These are phyloP conservation scores for Wickerhamiella allomyrinae DNA, from an alignment of 805 yeast genomes.

Conservation along the genomic window DNA sequence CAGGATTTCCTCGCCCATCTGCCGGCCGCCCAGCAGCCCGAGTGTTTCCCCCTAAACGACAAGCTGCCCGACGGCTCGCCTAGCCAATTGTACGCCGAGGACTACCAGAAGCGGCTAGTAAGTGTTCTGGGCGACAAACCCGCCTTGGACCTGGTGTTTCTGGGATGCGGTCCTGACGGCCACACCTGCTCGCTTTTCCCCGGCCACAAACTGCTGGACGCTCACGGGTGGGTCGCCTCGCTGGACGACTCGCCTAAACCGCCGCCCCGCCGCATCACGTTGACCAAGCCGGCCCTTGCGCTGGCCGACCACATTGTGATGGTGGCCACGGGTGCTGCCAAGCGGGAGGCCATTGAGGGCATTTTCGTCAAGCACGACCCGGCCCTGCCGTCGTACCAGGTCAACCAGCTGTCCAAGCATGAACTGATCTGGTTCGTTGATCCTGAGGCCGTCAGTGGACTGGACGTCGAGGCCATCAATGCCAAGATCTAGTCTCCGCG, in stretches of 20 bases:
- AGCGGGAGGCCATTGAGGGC: slow-evolving; percentile 55
- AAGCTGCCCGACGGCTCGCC: slow-evolving; percentile 42
- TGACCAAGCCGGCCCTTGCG: slow-evolving; percentile 65
- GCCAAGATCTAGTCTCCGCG: slow-evolving; percentile 1
- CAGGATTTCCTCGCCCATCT: slow-evolving; percentile 39
- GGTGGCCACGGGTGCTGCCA: slow-evolving; percentile 81
- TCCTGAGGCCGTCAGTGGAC: slow-evolving; percentile 55
- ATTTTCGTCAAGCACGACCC: slow-evolving; percentile 39
- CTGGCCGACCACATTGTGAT: slow-evolving; percentile 47
- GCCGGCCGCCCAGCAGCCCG: slow-evolving; percentile 16
- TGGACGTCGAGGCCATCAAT: not conserved
- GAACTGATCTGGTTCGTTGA: slow-evolving; percentile 74
- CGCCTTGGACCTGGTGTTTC: slow-evolving; percentile 46
- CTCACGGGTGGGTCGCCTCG: slow-evolving; percentile 38
- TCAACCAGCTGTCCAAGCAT: slow-evolving; percentile 38
- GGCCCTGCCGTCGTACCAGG: slow-evolving; percentile 53
- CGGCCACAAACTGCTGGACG: slow-evolving; percentile 57
- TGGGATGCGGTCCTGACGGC: slow-evolving; percentile 95
- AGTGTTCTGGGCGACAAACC: slow-evolving; percentile 24
- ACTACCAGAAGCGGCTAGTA: slow-evolving; percentile 49
- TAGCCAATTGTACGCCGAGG: slow-evolving; percentile 41
- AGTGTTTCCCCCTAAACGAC: slow-evolving; percentile 33
- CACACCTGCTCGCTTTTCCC: slow-evolving; percentile 92
- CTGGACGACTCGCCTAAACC: slow-evolving; percentile 84
- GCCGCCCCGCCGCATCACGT: slow-evolving; percentile 78